Conservation (phyloP, 768 basidiomycete species). For the Inosperma sp. region DNA sequence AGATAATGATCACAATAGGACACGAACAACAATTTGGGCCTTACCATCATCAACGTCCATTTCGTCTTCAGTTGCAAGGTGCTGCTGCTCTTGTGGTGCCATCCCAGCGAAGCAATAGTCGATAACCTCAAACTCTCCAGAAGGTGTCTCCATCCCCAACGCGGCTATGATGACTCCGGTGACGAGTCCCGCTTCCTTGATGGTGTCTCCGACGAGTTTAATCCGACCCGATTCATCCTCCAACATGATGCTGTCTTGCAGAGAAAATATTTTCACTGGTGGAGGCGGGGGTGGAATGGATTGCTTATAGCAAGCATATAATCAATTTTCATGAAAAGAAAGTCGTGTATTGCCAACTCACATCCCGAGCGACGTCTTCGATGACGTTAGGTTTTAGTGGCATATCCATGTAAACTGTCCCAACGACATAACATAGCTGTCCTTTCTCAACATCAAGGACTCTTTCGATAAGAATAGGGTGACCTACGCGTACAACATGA, state of each 20-base stretch:
- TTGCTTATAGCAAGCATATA: conserved; percentile 46
- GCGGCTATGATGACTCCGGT: conserved; percentile 91
- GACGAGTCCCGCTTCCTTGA: conserved; percentile 62
- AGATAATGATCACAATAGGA: background rate
- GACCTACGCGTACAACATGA: conserved; percentile 38
- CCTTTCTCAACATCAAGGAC: conserved; percentile 86
- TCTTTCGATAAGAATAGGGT: conserved; percentile 66
- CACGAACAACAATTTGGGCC: conserved; percentile 1
- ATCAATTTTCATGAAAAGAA: conserved; percentile 1
- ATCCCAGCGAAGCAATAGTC: conserved; percentile 84
- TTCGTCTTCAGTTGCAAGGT: conserved; percentile 27
- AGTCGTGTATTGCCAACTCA: conserved; percentile 37
- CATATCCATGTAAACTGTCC: conserved; percentile 99
- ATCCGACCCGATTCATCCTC: conserved; percentile 97
- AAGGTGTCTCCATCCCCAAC: conserved; percentile 83
- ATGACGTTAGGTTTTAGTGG: conserved; percentile 97
- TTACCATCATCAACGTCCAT: conserved; percentile 73
- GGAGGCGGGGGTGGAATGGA: conserved; percentile 84
- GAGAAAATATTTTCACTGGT: conserved; percentile 66
- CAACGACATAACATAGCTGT: conserved; percentile 83
- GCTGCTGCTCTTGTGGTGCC: conserved; percentile 53
- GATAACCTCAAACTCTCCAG: conserved; percentile 90
- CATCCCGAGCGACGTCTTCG: conserved; percentile 90
- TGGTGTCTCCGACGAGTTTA: conserved; percentile 70
- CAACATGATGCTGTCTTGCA: conserved; percentile 77